Base-by-base conservation (phyloP, 768 basidiomycete genomes). In the Amanita pseudoporphyria region DNA sequence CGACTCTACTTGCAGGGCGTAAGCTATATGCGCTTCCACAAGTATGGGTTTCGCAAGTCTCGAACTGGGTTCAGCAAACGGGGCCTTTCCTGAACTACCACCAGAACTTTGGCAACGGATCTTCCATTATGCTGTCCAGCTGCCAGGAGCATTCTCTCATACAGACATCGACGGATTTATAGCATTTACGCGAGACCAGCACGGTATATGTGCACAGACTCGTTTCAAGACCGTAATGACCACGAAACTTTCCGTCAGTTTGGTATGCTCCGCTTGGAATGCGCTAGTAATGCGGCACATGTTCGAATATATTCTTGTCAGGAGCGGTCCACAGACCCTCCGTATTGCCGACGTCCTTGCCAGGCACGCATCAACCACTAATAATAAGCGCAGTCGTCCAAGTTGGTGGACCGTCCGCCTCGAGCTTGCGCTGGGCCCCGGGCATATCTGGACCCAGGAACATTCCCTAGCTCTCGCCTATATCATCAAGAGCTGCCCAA, bases 91-190 rank as follows among this genome's bases (percentile, higher is more conserved):
- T 21, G 43, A 50, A 16, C 45, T 60, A 16, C 64, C 64, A 9
- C 39, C 56, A 24, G 64, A 65, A 53, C 48, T 63, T 18, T 65
- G 64, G 64, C 44, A 47, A 18, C 53, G 56, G 19, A 60, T 64
- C 16, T 58, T 65, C 38, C 41, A 30, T 10, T 52, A 57, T 42
- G 58, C 55, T 9, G 56, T 58, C 3, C 41, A 53, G 26, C 57
- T 63, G 16, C 60, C 64, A 19, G 64, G 62, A 1, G 55, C 56
- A 10, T 54, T 52, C 41, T 58, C 58, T 9, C 52, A 57, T 26
- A 37, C 51, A 9, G 54, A 62, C 46, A 53, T 57, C 31, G 38
- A 56, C 32, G 54, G 57, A 14, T 60, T 63, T 21, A 50, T 55
- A n/a, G 57, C 58, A 6, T 65, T 61, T 45, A 57, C 57, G 5